Evolutionary conservation across 2,329 filamentous ascomycete genomes (phyloP), one percentile per base, ranked within the genome.

Genomic region (Amauroascus niger): DNA sequence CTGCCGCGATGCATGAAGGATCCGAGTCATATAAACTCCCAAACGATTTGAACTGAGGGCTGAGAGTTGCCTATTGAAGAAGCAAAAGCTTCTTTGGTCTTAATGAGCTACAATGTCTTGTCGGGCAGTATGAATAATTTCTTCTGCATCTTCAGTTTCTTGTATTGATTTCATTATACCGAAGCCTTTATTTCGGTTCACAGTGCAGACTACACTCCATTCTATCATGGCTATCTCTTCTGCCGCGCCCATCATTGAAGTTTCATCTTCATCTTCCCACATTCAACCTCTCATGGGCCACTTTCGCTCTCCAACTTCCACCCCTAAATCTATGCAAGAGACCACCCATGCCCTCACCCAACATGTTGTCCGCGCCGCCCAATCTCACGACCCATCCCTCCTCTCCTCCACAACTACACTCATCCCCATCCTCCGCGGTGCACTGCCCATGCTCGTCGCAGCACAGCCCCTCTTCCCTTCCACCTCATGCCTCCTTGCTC

Each of bases 401-500:
- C 2, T 20, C 20, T 28, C 20, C 35, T 13, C 26, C 26, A 26
- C 48, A 28, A 39, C 33, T 13, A 51, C 48, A 11, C 37, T 51
- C 24, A 32, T 51, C 4, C 48, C 48, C 16, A 32, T 51, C 24
- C 48, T 51, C 7, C 48, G 48, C 20, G 48, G 48, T 16, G 48
- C 48, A 30, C 37, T 51, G 8, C 48, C 48, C 16, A 51, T 51
- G 48, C 28, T 51, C 11, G 33, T 41, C 18, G 48, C 48, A 26
- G 48, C 48, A 18, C 48, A 51, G 33, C 48, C 48, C 20, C 48
- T 51, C 33, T 43, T 51, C 33, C 20, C 33, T 3, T 51, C 48
- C 37, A 51, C 48, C 6, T 51, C 48, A 9, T 51, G 48, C 48
- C 37, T 51, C 35, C 48, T 51, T 16, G 48, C 33, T 13, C 48